A percentile compares a stretch with the other conserved stretches of the same genome.
phyloP scores from a whole-genome alignment of 2,329 filamentous ascomycete species.

The Talaromyces pinophilus region DNA sequence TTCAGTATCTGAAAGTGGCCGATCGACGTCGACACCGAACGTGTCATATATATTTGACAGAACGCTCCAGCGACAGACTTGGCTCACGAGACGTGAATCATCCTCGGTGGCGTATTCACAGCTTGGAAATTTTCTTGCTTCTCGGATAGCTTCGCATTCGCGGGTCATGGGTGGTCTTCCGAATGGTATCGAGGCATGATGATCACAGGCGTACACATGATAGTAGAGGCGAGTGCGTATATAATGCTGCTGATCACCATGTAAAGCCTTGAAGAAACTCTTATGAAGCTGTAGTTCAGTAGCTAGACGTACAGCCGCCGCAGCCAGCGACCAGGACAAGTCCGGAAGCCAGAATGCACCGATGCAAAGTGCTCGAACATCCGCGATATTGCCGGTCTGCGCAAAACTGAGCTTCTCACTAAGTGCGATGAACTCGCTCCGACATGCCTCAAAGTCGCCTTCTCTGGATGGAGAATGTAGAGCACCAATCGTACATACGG shows the following conservation, averaged over 20 bases:
- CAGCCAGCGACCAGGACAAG: constrained; percentile 28
- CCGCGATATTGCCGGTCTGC: constrained; percentile 13
- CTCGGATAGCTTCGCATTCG: constrained; percentile 37
- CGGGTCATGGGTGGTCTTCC: constrained; percentile 39
- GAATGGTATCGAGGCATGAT: constrained; percentile 40
- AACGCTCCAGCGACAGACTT: constrained; percentile 38
- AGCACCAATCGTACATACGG: constrained; percentile 4
- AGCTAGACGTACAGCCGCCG: constrained; percentile 28
- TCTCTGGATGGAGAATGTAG: background rate
- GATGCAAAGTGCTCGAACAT: constrained; percentile 38
- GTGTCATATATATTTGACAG: constrained; percentile 37
- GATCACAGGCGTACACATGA: constrained; percentile 41
- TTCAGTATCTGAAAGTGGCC: constrained; percentile 24
- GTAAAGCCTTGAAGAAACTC: constrained; percentile 29
- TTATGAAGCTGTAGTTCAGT: constrained; percentile 31
- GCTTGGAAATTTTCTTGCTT: constrained; percentile 31
- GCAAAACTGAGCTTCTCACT: background rate
- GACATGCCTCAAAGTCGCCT: background rate
- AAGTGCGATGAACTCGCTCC: constrained; percentile 5
- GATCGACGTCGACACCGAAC: constrained; percentile 36
- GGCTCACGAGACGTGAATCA: constrained; percentile 37
- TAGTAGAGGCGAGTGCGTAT: constrained; percentile 35
- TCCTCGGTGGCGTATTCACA: constrained; percentile 36
- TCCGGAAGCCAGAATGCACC: constrained; percentile 43
- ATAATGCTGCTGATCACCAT: constrained; percentile 28